Evolutionary conservation across 2,329 filamentous ascomycete genomes (phyloP).

Genomic region (Nothopassalora personata): DNA sequence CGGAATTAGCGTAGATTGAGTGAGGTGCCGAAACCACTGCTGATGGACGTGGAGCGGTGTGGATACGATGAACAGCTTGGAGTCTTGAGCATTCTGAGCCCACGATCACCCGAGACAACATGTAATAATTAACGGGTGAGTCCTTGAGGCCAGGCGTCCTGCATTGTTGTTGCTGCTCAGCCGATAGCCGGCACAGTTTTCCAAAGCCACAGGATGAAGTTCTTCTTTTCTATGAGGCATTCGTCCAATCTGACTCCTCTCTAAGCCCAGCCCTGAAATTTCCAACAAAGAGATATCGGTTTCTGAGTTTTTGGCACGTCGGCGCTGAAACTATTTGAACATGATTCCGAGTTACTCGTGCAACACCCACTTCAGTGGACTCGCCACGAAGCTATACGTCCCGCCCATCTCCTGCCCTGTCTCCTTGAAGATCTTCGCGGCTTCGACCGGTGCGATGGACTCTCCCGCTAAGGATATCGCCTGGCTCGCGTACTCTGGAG

Average conservation of each 20-base stretch:
- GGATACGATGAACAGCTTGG: not conserved
- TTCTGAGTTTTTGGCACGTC: not conserved
- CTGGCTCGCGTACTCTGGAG: slow-evolving; percentile 40
- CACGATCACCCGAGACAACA: too few species aligned
- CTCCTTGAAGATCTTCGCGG: slow-evolving; percentile 43
- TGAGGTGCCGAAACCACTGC: too few species aligned
- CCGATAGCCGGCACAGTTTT: too few species aligned
- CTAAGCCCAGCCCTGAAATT: not conserved
- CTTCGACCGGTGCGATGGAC: slow-evolving; percentile 45
- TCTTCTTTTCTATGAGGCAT: not conserved
- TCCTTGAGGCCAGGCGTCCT: too few species aligned
- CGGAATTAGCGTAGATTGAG: too few species aligned
- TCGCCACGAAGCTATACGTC: slow-evolving; percentile 40
- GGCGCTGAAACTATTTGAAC: slow-evolving; percentile 11
- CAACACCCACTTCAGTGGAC: slow-evolving; percentile 38
- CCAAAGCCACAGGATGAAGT: too few species aligned
- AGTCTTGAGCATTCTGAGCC: not conserved
- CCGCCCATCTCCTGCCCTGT: slow-evolving; percentile 42
- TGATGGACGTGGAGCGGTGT: too few species aligned
- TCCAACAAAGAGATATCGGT: not conserved
- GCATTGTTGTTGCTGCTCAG: too few species aligned
- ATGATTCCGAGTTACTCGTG: slow-evolving; percentile 31
- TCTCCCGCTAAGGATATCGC: slow-evolving; percentile 50
- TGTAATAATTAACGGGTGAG: too few species aligned
- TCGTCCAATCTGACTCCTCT: slow-evolving; percentile 1